These are phyloP conservation scores for Lachnellula subtilissima DNA, from an alignment of 2,329 filamentous ascomycete species.

Conservation along the genomic window DNA sequence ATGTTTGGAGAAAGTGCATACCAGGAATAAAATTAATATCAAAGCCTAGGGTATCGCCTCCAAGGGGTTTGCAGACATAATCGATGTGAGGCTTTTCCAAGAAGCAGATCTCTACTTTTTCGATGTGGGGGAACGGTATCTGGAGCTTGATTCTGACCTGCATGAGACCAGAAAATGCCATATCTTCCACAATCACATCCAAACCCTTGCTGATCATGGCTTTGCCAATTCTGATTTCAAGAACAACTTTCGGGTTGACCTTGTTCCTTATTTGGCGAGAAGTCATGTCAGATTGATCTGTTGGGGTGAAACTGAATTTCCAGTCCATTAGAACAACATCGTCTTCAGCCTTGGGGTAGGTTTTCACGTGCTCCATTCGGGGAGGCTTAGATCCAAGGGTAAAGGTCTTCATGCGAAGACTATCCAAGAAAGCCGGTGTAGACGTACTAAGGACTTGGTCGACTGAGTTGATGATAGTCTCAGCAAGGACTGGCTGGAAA, in stretches of 20 bases:
- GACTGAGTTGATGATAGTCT: conserved; percentile 88
- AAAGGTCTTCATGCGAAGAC: conserved; percentile 88
- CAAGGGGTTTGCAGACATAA: conserved; percentile 96
- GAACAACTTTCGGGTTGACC: conserved; percentile 92
- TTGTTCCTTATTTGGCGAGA: conserved; percentile 86
- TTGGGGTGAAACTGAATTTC: conserved; percentile 99
- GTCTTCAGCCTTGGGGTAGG: conserved; percentile 91
- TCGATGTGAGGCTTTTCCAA: conserved; percentile 79
- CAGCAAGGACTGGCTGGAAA: conserved; percentile 87
- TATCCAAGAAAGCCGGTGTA: conserved; percentile 89
- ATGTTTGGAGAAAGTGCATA: no score
- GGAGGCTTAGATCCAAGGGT: conserved; percentile 93
- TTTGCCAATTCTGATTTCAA: conserved; percentile 92
- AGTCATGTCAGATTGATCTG: conserved; percentile 89
- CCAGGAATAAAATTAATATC: conserved; percentile 99
- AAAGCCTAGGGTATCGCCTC: conserved; percentile 91
- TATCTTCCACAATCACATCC: conserved; percentile 96
- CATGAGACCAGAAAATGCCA: conserved; percentile 94
- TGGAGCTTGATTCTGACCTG: conserved; percentile 96
- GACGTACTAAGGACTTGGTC: conserved; percentile 93
- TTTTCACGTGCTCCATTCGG: conserved; percentile 95
- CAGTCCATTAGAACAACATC: conserved; percentile 98
- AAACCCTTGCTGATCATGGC: conserved; percentile 95
- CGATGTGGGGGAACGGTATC: conserved; percentile 90
- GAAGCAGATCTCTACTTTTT: conserved; percentile 93